Evolutionary conservation across 2,329 filamentous ascomycete species (phyloP).

Genomic region (Sordariomycetes sp.): DNA sequence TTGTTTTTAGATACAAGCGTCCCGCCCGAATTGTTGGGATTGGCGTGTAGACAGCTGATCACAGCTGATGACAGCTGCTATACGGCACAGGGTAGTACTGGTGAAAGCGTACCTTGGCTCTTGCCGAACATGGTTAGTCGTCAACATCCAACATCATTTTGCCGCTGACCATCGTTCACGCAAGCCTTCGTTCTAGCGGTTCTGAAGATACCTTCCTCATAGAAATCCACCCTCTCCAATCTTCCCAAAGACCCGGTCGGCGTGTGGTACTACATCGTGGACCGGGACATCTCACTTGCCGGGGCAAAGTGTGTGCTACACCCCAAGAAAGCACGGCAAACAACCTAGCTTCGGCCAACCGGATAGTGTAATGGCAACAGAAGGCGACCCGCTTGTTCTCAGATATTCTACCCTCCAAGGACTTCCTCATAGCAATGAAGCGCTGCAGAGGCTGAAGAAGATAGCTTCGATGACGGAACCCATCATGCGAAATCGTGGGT

Average conservation of each 20-base stretch:
- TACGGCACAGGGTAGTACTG: too few species aligned
- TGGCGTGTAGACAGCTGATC: too few species aligned
- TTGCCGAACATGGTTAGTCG: too few species aligned
- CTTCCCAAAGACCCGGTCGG: neutral
- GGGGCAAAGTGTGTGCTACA: neutral
- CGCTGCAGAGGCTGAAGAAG: slow-evolving; percentile 54
- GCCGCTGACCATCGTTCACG: neutral
- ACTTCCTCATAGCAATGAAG: slow-evolving; percentile 33
- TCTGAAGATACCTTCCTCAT: neutral
- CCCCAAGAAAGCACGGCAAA: neutral
- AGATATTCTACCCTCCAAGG: slow-evolving; percentile 34
- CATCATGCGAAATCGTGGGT: slow-evolving; percentile 78
- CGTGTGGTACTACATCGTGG: neutral
- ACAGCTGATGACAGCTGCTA: too few species aligned
- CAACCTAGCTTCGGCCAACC: neutral
- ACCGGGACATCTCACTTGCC: neutral
- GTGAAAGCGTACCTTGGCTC: too few species aligned
- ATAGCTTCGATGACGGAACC: slow-evolving; percentile 85
- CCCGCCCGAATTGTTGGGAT: too few species aligned
- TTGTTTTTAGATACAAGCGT: too few species aligned
- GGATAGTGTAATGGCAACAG: slow-evolving; percentile 6
- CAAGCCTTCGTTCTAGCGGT: neutral
- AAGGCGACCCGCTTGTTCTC: slow-evolving; percentile 29
- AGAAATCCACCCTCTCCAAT: neutral
- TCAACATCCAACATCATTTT: too few species aligned